A percentile compares a stretch with the other conserved stretches of the same genome.
Evolutionary conservation across 225 moss, liverwort and hornwort species (phyloP).

Genomic region (Ulota crispa): DNA sequence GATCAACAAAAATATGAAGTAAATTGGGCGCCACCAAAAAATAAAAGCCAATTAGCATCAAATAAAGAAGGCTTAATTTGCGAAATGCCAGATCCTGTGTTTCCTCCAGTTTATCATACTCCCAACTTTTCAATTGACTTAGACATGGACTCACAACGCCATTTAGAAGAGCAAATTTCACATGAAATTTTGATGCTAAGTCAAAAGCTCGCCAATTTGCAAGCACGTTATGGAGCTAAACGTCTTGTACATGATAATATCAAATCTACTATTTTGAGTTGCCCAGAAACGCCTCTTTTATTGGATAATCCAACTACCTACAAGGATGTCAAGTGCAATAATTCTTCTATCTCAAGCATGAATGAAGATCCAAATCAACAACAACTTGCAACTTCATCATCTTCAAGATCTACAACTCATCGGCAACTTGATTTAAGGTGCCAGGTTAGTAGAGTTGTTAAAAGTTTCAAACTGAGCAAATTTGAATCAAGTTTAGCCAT

Average conservation of each 20-base stretch:
- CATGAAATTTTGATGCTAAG: conserved; percentile 74
- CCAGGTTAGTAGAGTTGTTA: neutral
- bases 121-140: conserved; percentile 48
- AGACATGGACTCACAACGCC: conserved; percentile 65
- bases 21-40: conserved; percentile 19
- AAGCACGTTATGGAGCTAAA: conserved; percentile 63
- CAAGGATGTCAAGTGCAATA: conserved; percentile 19
- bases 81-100: conserved; percentile 35
- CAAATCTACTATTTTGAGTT: conserved; percentile 52
- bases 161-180: conserved; percentile 78
- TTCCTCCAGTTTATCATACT: conserved; percentile 30
- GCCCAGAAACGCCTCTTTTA: conserved; percentile 66
- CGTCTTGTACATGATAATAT: conserved; percentile 35
- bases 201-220: conserved; percentile 69
- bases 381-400: conserved; percentile 26
- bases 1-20: conserved; percentile 17
- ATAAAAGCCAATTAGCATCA: conserved; percentile 7
- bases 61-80: neutral
- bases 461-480: neutral
- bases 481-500: neutral
- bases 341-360: conserved; percentile 14
- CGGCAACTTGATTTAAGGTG: conserved; percentile 7
- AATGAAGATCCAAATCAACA: conserved; percentile 18
- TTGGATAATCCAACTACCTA: conserved; percentile 31
- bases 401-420: conserved; percentile 13